phyloP scores from a whole-genome alignment of 768 basidiomycete species.

The Panellus pusillus region DNA sequence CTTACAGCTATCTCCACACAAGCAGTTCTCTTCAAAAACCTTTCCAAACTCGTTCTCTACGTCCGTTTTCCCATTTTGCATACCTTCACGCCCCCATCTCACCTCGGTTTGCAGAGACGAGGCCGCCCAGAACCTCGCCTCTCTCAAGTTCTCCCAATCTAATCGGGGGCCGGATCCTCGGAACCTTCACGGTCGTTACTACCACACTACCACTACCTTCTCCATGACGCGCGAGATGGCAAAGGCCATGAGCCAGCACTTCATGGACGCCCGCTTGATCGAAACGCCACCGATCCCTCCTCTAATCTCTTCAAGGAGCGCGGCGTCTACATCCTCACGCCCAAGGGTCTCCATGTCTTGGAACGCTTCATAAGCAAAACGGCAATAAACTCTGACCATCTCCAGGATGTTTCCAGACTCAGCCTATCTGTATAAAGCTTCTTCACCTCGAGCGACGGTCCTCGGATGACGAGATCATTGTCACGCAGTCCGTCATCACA shows the following conservation, averaged over 20 bases:
- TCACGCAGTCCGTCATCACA: constrained; percentile 90
- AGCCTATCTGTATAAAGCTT: constrained; percentile 97
- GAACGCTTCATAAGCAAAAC: constrained; percentile 99
- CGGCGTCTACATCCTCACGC: constrained; percentile 92
- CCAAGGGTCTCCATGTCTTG: constrained; percentile 97
- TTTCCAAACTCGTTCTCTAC: constrained; percentile 96
- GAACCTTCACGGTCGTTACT: constrained; percentile 98
- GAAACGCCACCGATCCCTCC: constrained; percentile 92
- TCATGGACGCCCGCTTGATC: constrained; percentile 97
- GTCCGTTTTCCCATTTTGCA: constrained; percentile 49
- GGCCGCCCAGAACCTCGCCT: constrained; percentile 88
- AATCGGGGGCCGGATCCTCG: constrained; percentile 98
- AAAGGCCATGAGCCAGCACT: constrained; percentile 99
- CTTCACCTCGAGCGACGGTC: constrained; percentile 94
- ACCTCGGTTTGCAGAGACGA: constrained; percentile 68
- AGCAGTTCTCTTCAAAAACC: constrained; percentile 96
- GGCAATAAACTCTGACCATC: constrained; percentile 94
- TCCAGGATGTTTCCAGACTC: constrained; percentile 87
- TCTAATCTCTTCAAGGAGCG: constrained; percentile 96
- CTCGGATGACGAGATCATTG: constrained; percentile 95
- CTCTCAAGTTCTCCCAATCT: constrained; percentile 98
- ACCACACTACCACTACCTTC: constrained; percentile 98
- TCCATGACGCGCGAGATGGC: constrained; percentile 99
- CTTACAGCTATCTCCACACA: constrained; percentile 82
- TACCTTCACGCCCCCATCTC: constrained; percentile 17